These are phyloP conservation scores for Picea glauca DNA, from an alignment of 75 land plant genomes.

Conservation along the genomic window DNA sequence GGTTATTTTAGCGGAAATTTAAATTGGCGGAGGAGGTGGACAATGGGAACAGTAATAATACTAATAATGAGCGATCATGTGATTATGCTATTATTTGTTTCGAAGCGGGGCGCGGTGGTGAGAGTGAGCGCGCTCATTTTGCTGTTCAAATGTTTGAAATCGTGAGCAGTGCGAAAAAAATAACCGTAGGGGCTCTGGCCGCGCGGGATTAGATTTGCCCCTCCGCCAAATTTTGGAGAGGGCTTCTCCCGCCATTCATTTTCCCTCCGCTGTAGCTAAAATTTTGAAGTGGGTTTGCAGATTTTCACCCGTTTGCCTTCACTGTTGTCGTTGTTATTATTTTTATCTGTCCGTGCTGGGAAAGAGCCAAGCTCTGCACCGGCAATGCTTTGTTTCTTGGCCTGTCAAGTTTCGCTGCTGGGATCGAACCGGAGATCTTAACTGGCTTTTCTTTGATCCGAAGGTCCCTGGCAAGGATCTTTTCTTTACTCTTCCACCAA, in stretches of 20 bases:
- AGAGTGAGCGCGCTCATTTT: too few species aligned
- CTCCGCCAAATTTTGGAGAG: background rate
- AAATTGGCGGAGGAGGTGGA: too few species aligned
- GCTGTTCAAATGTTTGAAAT: too few species aligned
- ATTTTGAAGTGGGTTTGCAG: background rate
- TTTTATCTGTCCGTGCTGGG: background rate
- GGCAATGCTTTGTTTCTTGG: background rate
- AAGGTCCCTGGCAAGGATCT: background rate
- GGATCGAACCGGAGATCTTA: background rate
- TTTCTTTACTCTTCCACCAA: too few species aligned
- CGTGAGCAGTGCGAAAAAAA: too few species aligned
- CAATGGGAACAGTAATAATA: too few species aligned
- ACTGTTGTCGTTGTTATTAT: background rate
- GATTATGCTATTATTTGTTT: too few species aligned
- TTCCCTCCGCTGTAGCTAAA: conserved; percentile 2
- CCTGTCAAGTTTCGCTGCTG: background rate
- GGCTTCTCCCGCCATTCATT: background rate
- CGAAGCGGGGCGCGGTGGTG: too few species aligned
- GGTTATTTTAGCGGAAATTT: too few species aligned
- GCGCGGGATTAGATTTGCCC: too few species aligned
- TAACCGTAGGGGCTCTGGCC: too few species aligned
- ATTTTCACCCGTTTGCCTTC: background rate
- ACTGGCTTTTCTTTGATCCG: background rate
- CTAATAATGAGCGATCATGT: too few species aligned
- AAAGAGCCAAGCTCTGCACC: background rate